Conservation (phyloP, 768 basidiomycete genomes). For the Boletales sp. region DNA sequence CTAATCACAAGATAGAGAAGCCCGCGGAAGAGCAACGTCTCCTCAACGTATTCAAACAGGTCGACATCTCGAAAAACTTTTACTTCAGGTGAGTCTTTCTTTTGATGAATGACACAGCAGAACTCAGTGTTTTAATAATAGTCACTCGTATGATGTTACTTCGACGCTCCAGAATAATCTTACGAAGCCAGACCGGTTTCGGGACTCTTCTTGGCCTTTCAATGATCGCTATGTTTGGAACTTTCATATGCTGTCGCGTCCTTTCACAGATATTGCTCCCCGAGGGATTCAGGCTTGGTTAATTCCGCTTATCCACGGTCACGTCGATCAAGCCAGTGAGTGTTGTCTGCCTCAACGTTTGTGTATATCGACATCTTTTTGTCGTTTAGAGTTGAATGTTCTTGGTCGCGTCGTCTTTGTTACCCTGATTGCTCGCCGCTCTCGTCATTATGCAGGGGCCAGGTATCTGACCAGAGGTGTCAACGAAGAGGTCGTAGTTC, state of each 20-base stretch:
- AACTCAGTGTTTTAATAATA: slow-evolving; percentile 25
- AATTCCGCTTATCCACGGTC: slow-evolving; percentile 88
- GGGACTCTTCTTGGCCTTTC: slow-evolving; percentile 55
- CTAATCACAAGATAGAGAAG: slow-evolving; percentile 81
- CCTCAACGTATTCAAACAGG: slow-evolving; percentile 90
- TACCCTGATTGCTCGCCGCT: slow-evolving; percentile 91
- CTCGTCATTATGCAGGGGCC: slow-evolving; percentile 93
- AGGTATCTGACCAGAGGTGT: slow-evolving; percentile 92
- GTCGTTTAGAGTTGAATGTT: slow-evolving; percentile 75
- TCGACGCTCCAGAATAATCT: slow-evolving; percentile 94
- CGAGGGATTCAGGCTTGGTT: slow-evolving; percentile 74
- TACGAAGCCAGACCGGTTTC: slow-evolving; percentile 49
- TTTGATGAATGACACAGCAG: background rate
- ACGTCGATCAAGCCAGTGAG: slow-evolving; percentile 97
- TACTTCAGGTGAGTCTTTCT: slow-evolving; percentile 75
- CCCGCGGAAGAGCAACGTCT: slow-evolving; percentile 86
- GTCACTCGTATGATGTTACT: slow-evolving; percentile 95
- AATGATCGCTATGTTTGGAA: slow-evolving; percentile 96
- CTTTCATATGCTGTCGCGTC: slow-evolving; percentile 72
- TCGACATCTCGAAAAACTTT: slow-evolving; percentile 98
- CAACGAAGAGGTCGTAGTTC: slow-evolving; percentile 70
- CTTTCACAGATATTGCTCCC: slow-evolving; percentile 47
- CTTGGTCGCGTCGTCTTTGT: slow-evolving; percentile 88
- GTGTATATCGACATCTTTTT: background rate
- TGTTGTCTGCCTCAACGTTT: slow-evolving; percentile 3